Evolutionary conservation across 2,329 filamentous ascomycete species (phyloP).

Genomic region (Calycina herbarum): DNA sequence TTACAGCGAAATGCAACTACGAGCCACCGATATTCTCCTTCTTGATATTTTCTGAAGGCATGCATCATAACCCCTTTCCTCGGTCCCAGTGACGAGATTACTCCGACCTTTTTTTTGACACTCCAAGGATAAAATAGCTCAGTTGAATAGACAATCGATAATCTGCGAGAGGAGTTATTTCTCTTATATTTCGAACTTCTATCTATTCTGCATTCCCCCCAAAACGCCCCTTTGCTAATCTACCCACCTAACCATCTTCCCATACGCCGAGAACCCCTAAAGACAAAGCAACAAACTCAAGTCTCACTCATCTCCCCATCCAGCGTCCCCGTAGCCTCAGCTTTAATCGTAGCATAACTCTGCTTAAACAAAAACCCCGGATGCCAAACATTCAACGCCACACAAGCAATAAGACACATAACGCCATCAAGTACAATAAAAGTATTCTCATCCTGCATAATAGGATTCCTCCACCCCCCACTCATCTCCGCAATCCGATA

Average conservation of each 20-base stretch:
- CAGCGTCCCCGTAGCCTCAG: not conserved
- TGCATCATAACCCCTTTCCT: no score
- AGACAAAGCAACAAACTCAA: not conserved
- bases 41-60: no score
- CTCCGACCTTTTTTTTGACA: not conserved
- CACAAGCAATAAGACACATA: slow-evolving; percentile 48
- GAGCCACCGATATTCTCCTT: no score
- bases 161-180: no score
- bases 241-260: not conserved
- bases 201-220: not conserved
- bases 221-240: not conserved
- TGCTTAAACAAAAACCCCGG: slow-evolving; percentile 33
- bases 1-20: no score
- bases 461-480: slow-evolving; percentile 60
- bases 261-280: not conserved
- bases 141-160: not conserved
- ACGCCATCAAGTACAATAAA: slow-evolving; percentile 53
- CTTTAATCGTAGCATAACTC: slow-evolving; percentile 17
- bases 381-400: slow-evolving; percentile 47
- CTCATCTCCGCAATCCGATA: slow-evolving; percentile 56
- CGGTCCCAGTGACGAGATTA: not conserved
- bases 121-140: not conserved
- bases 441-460: slow-evolving; percentile 61
- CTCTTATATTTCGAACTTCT: no score
- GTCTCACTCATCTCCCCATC: not conserved